Evolutionary conservation across 1,284 basidiomycete species (phyloP).

Genomic region (Ustilago sp.): DNA sequence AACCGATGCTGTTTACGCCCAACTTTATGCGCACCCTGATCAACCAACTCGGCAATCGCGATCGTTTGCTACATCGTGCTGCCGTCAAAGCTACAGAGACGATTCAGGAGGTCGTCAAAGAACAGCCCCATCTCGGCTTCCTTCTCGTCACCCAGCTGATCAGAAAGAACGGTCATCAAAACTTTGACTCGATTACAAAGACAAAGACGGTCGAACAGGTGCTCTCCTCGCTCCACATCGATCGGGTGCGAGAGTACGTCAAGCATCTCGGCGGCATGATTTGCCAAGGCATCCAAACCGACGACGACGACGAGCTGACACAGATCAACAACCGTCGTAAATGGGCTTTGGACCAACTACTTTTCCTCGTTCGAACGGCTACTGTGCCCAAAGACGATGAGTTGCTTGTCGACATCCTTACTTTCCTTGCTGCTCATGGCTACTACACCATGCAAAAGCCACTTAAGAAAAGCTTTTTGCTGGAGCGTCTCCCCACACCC

Average conservation of each 20-base stretch:
- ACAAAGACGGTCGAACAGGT: slow-evolving; percentile 93
- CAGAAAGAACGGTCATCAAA: slow-evolving; percentile 84
- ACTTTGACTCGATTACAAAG: slow-evolving; percentile 91
- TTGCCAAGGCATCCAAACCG: slow-evolving; percentile 27
- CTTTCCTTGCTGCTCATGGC: slow-evolving; percentile 86
- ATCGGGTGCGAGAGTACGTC: slow-evolving; percentile 84
- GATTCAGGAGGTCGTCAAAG: slow-evolving; percentile 80
- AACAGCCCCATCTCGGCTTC: slow-evolving; percentile 84
- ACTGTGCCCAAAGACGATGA: slow-evolving; percentile 83
- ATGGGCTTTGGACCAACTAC: slow-evolving; percentile 90
- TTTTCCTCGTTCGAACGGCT: slow-evolving; percentile 81
- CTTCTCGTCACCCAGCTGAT: slow-evolving; percentile 87
- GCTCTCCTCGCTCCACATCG: slow-evolving; percentile 79
- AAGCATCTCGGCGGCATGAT: slow-evolving; percentile 73
- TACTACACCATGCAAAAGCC: slow-evolving; percentile 81
- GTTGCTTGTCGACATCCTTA: slow-evolving; percentile 80
- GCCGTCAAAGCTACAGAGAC: slow-evolving; percentile 74
- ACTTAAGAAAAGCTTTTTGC: slow-evolving; percentile 76
- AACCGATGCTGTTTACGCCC: slow-evolving; percentile 90
- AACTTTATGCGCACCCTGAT: slow-evolving; percentile 98
- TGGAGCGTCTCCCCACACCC: slow-evolving; percentile 74
- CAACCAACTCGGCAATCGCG: slow-evolving; percentile 87
- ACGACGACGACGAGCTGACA: slow-evolving; percentile 40
- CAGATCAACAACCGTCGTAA: slow-evolving; percentile 62
- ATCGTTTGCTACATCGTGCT: slow-evolving; percentile 88